Base-by-base conservation (phyloP, 73 alveolate genomes). In the Symbiodinium pilosum region DNA sequence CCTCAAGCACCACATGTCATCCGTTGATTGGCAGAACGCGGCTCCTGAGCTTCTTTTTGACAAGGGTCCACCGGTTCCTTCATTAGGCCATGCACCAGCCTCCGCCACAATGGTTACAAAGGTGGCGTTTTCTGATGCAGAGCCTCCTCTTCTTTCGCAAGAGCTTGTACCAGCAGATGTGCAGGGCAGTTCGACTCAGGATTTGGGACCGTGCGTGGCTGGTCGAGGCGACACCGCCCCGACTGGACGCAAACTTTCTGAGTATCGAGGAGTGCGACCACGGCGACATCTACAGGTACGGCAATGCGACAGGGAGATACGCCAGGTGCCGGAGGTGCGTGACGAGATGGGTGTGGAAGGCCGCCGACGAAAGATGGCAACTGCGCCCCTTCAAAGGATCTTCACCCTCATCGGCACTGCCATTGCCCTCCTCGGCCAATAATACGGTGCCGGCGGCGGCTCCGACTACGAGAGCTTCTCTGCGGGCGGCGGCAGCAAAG, bases 401-500 rank as follows among this genome's bases (percentile, higher is more conserved):
- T n/a, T 68, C 83, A 3, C 41, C 40, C 83, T 28, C 34, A 68
- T 68, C 83, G 71, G 71, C 71, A 14, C 71, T 54, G 71, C 71
- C 71, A 54, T 54, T 54, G 71, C 71, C 71, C 71, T 54, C 71
- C 26, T 54, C 71, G 71, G 71, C 18, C 71, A 54, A 54, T 5
- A 54, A 24, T 2, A n/a, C n/a, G n/a, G n/a, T 7, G 7, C 71
- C 28, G 30, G 24, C 0, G 32, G n/a, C 4, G 71, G 71, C 71
- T 7, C 71, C 71, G 3, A 24, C 71, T 21, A 24, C 71, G 0
- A 21, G n/a, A 30, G 26, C 71, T 54, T 54, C 71, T 21, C 26
- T 54, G 71, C 71, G 71, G 71, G 71, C 71, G 71, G 71, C 71
- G n/a, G n/a, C n/a, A 12, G 71, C 71, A 24, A 54, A 54, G 71